Evolutionary conservation across 805 yeast genomes (phyloP).

Genomic region (Scheffersomyces stipitis): DNA sequence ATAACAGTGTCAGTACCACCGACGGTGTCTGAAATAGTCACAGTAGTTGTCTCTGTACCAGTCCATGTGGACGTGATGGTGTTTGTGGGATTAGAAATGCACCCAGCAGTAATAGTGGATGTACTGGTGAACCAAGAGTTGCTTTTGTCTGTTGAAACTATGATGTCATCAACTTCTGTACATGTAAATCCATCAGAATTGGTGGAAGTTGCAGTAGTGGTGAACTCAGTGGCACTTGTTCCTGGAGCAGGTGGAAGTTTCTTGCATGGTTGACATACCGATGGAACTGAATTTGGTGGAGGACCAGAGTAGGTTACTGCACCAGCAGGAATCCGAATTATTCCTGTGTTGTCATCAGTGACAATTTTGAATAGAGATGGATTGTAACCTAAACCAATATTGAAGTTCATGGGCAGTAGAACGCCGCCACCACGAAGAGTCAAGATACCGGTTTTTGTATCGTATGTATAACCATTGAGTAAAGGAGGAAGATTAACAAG

Average conservation of each 20-base stretch:
- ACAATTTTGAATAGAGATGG: slow-evolving; percentile 6
- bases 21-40: too few species aligned
- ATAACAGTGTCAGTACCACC: too few species aligned
- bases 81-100: too few species aligned
- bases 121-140: slow-evolving; percentile 4
- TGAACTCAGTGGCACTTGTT: background rate
- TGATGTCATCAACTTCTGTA: background rate
- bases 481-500: slow-evolving; percentile 1
- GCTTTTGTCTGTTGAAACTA: background rate
- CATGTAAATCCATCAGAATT: slow-evolving; percentile 6
- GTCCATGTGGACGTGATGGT: too few species aligned
- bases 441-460: slow-evolving; percentile 18
- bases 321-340: slow-evolving; percentile 4
- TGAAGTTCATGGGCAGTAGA: too few species aligned
- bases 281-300: slow-evolving; percentile 8
- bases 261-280: slow-evolving; percentile 5
- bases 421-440: too few species aligned
- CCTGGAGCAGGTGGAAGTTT: slow-evolving; percentile 5
- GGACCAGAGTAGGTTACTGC: slow-evolving; percentile 11
- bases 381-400: slow-evolving; percentile 11
- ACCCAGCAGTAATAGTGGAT: too few species aligned
- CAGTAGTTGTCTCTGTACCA: too few species aligned
- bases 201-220: background rate
- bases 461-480: slow-evolving; percentile 1
- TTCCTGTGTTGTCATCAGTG: slow-evolving; percentile 2